phyloP scores from a whole-genome alignment of 371 early-diverging fungal genomes.

The Rhizopus stolonifer region DNA sequence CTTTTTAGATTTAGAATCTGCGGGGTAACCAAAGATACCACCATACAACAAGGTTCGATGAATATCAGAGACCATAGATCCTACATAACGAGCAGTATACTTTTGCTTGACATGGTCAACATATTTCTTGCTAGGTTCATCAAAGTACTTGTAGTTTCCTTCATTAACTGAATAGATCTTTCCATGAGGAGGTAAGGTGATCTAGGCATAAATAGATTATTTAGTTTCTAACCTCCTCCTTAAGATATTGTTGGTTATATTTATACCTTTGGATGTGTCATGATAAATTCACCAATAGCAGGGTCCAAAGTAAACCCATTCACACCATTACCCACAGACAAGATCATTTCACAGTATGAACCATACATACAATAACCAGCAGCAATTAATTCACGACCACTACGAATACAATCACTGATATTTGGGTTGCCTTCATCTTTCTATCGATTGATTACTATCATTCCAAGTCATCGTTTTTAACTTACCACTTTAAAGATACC shows the following conservation, averaged over 20 bases:
- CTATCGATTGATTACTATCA: slow-evolving; percentile 19
- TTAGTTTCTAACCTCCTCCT: background rate
- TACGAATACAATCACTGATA: slow-evolving; percentile 75
- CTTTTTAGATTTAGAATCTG: slow-evolving; percentile 83
- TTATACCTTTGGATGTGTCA: slow-evolving; percentile 92
- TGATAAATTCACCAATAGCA: slow-evolving; percentile 95
- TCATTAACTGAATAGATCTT: slow-evolving; percentile 99
- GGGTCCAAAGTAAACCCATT: slow-evolving; percentile 97
- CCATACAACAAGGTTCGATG: slow-evolving; percentile 96
- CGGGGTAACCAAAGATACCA: slow-evolving; percentile 85
- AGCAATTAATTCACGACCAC: slow-evolving; percentile 90
- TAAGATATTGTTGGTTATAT: slow-evolving; percentile 10
- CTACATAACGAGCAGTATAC: slow-evolving; percentile 96
- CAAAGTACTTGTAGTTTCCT: slow-evolving; percentile 94
- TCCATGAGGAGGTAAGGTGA: slow-evolving; percentile 77
- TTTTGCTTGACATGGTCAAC: slow-evolving; percentile 87
- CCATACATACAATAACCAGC: slow-evolving; percentile 99
- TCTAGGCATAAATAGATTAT: slow-evolving; percentile 40
- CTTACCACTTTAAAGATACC: slow-evolving; percentile 92
- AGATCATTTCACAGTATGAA: slow-evolving; percentile 75
- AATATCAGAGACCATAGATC: slow-evolving; percentile 98
- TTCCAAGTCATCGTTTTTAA: slow-evolving; percentile 9
- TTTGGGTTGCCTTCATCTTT: slow-evolving; percentile 53
- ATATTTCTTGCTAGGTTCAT: slow-evolving; percentile 86
- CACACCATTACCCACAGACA: slow-evolving; percentile 85